These are phyloP conservation scores for Heimioporus sp. DNA, from an alignment of 768 basidiomycete species.

Conservation along the genomic window DNA sequence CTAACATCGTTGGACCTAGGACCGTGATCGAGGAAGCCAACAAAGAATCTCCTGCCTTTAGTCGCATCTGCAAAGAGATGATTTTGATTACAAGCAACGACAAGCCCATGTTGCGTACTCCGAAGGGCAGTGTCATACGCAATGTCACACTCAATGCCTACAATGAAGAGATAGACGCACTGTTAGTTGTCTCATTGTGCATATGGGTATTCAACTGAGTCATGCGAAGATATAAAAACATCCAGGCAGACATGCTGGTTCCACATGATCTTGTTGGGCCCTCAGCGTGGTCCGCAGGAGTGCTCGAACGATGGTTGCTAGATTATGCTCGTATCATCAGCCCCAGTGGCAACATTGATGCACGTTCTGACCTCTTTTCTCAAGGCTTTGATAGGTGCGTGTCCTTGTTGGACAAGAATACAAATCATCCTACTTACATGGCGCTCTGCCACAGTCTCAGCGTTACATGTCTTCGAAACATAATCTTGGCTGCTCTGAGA, in stretches of 20 bases:
- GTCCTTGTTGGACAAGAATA: not conserved
- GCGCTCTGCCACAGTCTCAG: slow-evolving; percentile 8
- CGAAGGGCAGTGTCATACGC: slow-evolving; percentile 25
- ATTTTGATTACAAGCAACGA: slow-evolving; percentile 38
- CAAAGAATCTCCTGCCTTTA: slow-evolving; percentile 35
- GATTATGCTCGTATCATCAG: slow-evolving; percentile 6
- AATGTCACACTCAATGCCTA: slow-evolving; percentile 21
- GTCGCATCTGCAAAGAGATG: slow-evolving; percentile 50
- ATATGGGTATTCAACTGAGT: not conserved
- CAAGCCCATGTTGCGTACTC: slow-evolving; percentile 42
- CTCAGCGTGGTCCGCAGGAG: not conserved
- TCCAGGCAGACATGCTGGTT: not conserved
- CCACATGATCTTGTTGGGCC: slow-evolving; percentile 1
- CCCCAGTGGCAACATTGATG: not conserved
- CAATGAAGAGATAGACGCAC: slow-evolving; percentile 20
- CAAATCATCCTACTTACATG: too few species aligned
- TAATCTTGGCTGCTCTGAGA: slow-evolving; percentile 16
- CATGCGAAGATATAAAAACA: slow-evolving; percentile 1
- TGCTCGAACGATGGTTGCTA: slow-evolving; percentile 11
- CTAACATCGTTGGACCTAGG: slow-evolving; percentile 18
- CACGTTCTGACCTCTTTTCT: slow-evolving; percentile 18
- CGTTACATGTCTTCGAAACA: slow-evolving; percentile 24
- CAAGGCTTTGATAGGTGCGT: slow-evolving; percentile 36
- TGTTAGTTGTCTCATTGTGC: slow-evolving; percentile 12
- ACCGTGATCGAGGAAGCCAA: slow-evolving; percentile 42